phyloP scores from a whole-genome alignment of 1,139 yeast species.

The Hanseniaspora gamundiae region DNA sequence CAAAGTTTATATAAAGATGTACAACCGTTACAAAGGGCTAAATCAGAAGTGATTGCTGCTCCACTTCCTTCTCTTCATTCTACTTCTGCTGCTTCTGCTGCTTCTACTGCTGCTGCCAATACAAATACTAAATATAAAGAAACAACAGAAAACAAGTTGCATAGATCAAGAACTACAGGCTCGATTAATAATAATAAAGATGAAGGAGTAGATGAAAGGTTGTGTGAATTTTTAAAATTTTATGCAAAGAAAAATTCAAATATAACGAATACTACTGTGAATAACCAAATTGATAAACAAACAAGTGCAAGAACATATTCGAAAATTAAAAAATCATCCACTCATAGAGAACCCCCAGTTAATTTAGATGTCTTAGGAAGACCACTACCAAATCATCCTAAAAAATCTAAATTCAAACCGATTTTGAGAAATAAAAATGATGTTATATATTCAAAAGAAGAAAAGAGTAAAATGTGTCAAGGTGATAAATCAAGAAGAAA shows the following conservation, averaged over 20 bases:
- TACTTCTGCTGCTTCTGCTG: no score
- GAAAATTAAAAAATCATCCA: constrained; percentile 15
- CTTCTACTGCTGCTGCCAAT: background rate
- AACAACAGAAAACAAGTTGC: background rate
- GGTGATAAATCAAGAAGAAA: constrained; percentile 10
- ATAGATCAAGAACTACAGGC: constrained; percentile 1
- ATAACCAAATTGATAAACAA: background rate
- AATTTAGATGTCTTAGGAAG: constrained; percentile 27
- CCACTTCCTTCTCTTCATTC: no score
- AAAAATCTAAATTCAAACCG: constrained; percentile 35
- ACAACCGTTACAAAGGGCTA: no score
- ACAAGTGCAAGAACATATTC: background rate
- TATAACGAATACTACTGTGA: background rate
- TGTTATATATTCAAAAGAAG: background rate
- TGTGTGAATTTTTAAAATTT: background rate
- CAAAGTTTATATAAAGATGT: background rate
- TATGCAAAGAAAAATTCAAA: background rate
- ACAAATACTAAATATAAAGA: background rate
- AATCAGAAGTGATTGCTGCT: no score
- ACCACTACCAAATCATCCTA: constrained; percentile 38
- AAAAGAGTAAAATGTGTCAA: constrained; percentile 19
- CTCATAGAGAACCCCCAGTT: no score
- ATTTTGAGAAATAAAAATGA: constrained; percentile 25
- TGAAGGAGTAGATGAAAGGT: background rate
- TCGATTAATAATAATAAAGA: background rate